Conservation (phyloP, 129 eudicot genomes). For the Centella asiatica region DNA sequence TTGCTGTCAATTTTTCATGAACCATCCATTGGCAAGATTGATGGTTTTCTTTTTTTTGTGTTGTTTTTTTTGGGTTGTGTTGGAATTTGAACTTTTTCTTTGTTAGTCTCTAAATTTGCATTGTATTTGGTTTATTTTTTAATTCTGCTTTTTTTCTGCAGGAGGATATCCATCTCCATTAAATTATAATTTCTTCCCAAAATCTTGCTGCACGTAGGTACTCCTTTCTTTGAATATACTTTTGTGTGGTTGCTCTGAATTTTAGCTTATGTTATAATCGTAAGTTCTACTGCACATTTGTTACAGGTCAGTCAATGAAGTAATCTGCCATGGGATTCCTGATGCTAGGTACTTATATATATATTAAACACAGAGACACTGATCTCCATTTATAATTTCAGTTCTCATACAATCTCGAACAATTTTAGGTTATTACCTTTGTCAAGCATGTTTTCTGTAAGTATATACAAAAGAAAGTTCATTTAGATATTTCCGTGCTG, state of each 20-base stretch:
- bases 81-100: no score
- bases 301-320: conserved; percentile 90
- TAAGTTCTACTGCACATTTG: conserved; percentile 9
- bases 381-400: neutral
- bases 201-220: conserved; percentile 99
- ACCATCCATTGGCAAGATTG: no score
- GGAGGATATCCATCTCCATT: conserved; percentile 97
- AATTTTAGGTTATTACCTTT: neutral
- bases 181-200: conserved; percentile 88
- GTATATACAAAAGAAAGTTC: neutral
- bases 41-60: no score
- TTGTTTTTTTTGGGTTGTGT: no score
- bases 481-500: no score
- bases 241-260: conserved; percentile 4
- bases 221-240: conserved; percentile 11
- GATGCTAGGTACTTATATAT: conserved; percentile 76
- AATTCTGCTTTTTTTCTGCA: conserved; percentile 19
- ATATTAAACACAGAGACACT: neutral
- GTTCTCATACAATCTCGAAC: neutral
- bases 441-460: neutral
- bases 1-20: no score
- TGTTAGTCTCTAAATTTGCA: neutral
- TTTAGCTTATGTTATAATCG: neutral
- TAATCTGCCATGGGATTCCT: conserved; percentile 99
- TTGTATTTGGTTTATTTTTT: neutral